Evolutionary conservation across 2,329 filamentous ascomycete species (phyloP), one percentile per base, ranked within the genome.

Genomic region (Penicillium sp.): DNA sequence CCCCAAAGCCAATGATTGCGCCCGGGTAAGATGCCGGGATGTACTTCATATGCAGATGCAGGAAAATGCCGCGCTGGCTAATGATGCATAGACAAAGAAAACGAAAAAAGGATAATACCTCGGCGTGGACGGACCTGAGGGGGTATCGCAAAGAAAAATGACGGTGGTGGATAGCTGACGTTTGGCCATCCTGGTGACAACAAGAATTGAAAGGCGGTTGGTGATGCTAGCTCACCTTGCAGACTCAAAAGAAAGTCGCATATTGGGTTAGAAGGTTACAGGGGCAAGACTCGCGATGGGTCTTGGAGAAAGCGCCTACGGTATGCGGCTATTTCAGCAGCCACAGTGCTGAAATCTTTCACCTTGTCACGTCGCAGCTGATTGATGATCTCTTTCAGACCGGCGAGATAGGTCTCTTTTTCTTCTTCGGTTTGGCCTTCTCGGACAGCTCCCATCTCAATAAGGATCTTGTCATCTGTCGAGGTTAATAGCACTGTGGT

Each of bases 401-500:
- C 74, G 42, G 65, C 58, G 40, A 72, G 61, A 51, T 74, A 77
- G 44, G 61, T 56, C 48, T 72, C 68, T 56, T 67, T 68, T 50
- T 73, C 68, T 63, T 71, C 65, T 50, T 69, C 60, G 35, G 71
- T 72, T 55, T 69, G 66, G 42, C 73, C 70, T 47, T 75, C 73
- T 44, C 67, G 67, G 22, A 71, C 62, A 23, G 72, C 70, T 43
- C 73, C 73, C 69, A 77, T 69, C 51, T 76, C 69, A 42, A 74
- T 65, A 37, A 77, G 67, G 24, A 77, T 74, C 55, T 74, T 74
- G 58, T 77, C 74, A 68, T 76, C 74, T 76, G 64, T 55, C 46
- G 52, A 60, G 40, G 61, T 71, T 65, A 70, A 66, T 60, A 56
- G 44, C 42, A 56, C 59, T 68, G 63, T 61, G 55, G 69, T 72